Conservation (phyloP, 352 stramenopile genomes). For the Lagenidium sp. region DNA sequence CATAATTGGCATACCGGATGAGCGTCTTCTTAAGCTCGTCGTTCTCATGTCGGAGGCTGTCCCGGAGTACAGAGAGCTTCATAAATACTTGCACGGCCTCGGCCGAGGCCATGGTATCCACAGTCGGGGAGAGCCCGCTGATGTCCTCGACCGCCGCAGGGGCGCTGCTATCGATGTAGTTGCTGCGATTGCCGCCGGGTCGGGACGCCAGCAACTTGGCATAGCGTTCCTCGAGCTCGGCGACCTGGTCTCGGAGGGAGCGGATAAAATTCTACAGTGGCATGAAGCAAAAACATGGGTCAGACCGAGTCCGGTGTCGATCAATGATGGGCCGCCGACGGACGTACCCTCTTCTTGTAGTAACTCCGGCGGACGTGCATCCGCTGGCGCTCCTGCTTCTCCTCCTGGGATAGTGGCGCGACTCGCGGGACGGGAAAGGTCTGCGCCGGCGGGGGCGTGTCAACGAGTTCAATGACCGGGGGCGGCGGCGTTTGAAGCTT, state of each 20-base stretch:
- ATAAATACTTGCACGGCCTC: conserved; percentile 28
- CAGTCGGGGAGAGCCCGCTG: conserved; percentile 7
- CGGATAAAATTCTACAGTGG: conserved; percentile 11
- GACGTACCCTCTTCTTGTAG: conserved; percentile 27
- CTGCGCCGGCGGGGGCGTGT: neutral
- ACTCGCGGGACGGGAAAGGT: conserved; percentile 1
- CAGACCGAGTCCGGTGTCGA: neutral
- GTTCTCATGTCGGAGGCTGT: conserved; percentile 41
- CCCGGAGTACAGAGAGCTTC: conserved; percentile 34
- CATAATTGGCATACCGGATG: conserved; percentile 28
- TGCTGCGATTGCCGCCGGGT: too few species aligned
- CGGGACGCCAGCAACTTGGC: conserved; percentile 7
- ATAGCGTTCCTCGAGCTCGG: conserved; percentile 12
- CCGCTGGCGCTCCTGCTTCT: conserved; percentile 50
- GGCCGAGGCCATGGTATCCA: conserved; percentile 3
- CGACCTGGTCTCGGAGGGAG: conserved; percentile 12
- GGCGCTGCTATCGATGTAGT: too few species aligned
- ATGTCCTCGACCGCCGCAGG: too few species aligned
- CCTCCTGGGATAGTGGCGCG: conserved; percentile 17
- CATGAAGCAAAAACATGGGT: neutral
- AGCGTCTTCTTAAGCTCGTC: conserved; percentile 31
- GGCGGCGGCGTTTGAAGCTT: conserved; percentile 8
- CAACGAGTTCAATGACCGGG: neutral
- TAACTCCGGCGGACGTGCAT: conserved; percentile 41
- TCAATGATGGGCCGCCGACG: neutral